Evolutionary conservation across 768 basidiomycete species (phyloP).

Genomic region (Trametes coccinea): DNA sequence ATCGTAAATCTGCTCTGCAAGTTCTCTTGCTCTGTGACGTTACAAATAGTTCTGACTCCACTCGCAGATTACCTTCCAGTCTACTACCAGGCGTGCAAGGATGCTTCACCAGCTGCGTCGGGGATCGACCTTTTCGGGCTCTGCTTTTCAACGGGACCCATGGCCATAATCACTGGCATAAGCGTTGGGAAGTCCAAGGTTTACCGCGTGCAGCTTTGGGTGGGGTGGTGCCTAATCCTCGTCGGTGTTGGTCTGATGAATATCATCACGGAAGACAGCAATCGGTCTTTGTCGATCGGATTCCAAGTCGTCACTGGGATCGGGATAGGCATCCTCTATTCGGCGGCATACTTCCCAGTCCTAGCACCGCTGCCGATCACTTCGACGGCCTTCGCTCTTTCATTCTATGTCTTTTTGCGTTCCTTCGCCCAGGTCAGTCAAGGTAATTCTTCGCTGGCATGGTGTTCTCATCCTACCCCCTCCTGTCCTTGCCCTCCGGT

Average conservation of each 20-base stretch:
- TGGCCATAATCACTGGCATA: slow-evolving; percentile 40
- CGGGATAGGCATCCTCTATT: too few relatives aligned
- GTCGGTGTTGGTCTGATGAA: slow-evolving; percentile 38
- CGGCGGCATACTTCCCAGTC: slow-evolving; percentile 10
- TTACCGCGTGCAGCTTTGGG: slow-evolving; percentile 39
- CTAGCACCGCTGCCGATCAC: slow-evolving; percentile 28
- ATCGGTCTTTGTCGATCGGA: background rate
- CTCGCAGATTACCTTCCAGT: too few relatives aligned
- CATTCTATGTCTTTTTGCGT: slow-evolving; percentile 32
- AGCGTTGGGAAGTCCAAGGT: slow-evolving; percentile 34
- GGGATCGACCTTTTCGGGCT: slow-evolving; percentile 31
- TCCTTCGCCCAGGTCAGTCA: slow-evolving; percentile 25
- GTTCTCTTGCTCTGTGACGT: too few relatives aligned
- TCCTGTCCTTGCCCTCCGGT: background rate
- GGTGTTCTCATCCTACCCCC: background rate
- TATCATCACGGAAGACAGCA: slow-evolving; percentile 21
- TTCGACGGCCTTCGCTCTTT: slow-evolving; percentile 38
- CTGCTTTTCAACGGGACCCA: slow-evolving; percentile 37
- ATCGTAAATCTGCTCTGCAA: too few relatives aligned
- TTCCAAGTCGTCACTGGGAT: background rate
- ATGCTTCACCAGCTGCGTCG: slow-evolving; percentile 27
- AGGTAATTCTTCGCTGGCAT: too few relatives aligned
- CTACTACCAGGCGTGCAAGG: too few relatives aligned
- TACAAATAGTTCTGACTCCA: too few relatives aligned
- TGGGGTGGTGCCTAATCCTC: slow-evolving; percentile 38